Conservation (phyloP, 108 stramenopile species). For the Asterionellopsis glacialis region DNA sequence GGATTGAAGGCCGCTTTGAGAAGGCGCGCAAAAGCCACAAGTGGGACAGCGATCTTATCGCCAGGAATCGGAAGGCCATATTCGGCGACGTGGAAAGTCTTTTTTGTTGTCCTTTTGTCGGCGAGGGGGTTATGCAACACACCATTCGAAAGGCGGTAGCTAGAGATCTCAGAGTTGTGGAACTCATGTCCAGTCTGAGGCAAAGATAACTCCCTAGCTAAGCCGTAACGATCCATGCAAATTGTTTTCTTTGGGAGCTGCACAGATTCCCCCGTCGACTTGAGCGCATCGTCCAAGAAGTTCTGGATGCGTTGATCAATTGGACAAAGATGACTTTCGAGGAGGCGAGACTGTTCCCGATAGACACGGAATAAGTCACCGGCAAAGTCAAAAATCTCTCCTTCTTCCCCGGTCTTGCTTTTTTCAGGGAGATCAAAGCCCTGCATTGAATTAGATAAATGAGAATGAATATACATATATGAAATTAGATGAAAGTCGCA, state of each 20-base stretch:
- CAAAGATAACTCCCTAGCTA: constrained; percentile 47
- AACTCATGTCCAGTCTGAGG: constrained; percentile 45
- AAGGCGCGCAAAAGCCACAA: constrained; percentile 38
- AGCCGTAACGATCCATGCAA: constrained; percentile 43
- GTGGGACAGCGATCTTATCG: constrained; percentile 51
- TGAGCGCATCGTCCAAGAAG: constrained; percentile 43
- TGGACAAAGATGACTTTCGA: constrained; percentile 38
- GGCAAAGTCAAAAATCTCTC: constrained; percentile 38
- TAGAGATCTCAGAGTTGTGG: constrained; percentile 35
- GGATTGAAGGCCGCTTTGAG: constrained; percentile 48
- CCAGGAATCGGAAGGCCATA: constrained; percentile 55
- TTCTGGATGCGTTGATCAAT: constrained; percentile 49
- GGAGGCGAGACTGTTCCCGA: constrained; percentile 44
- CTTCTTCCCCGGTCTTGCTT: constrained; percentile 21
- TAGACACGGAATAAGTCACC: constrained; percentile 49
- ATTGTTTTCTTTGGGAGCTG: constrained; percentile 32
- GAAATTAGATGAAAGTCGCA: no score
- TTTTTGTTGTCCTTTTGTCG: constrained; percentile 50
- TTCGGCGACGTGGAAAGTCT: constrained; percentile 52
- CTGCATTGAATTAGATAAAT: not conserved
- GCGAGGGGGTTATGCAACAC: constrained; percentile 51
- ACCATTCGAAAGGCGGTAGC: constrained; percentile 40
- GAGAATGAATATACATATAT: no score
- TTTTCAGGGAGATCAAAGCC: constrained; percentile 36
- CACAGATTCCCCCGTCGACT: constrained; percentile 30